Evolutionary conservation across 306 rosid genomes (phyloP).

Genomic region (Rosa chinensis): DNA sequence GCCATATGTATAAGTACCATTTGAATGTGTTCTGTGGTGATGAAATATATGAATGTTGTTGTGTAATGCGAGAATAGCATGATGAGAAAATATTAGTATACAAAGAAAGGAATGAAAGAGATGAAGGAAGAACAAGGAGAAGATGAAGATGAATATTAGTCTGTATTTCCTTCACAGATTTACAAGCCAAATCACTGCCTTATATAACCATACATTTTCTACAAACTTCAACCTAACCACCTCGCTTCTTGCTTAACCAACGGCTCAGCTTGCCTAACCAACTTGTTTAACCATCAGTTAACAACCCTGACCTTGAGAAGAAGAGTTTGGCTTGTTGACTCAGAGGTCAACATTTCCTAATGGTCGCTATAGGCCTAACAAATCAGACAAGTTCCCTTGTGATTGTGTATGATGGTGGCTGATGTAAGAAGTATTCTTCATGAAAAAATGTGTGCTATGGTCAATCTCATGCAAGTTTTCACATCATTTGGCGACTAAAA

Average conservation of each 20-base stretch:
- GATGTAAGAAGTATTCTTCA: not conserved
- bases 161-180: no score
- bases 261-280: not conserved
- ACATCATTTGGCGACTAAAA: not conserved
- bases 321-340: not conserved
- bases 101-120: no score
- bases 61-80: no score
- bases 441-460: not conserved
- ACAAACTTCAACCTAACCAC: not conserved
- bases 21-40: no score
- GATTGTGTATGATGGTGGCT: not conserved
- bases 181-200: not conserved
- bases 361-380: not conserved
- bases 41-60: no score
- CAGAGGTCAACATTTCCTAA: not conserved
- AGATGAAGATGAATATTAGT: no score
- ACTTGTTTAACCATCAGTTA: not conserved
- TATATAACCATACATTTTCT: not conserved
- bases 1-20: no score
- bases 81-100: no score
- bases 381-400: not conserved
- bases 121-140: no score
- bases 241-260: not conserved
- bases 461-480: not conserved
- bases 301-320: not conserved